A percentile compares a stretch with the other conserved stretches of the same genome.
phyloP scores from a whole-genome alignment of 2,329 filamentous ascomycete species.

The Gyromitra esculenta region DNA sequence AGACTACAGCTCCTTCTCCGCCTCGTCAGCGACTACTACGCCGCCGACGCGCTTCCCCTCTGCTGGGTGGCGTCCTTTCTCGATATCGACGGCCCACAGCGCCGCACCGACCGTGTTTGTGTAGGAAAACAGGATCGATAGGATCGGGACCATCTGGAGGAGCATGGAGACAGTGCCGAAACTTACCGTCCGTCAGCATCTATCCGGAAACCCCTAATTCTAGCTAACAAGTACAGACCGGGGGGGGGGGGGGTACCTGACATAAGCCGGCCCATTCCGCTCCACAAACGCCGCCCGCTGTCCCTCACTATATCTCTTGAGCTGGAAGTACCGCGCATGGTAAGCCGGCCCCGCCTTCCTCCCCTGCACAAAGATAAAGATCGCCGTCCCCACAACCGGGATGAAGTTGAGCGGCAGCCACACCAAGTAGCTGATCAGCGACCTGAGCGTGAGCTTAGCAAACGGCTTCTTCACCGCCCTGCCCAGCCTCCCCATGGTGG shows the following conservation, averaged over 20 bases:
- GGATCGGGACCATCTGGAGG: conserved; percentile 84
- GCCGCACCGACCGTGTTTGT: conserved; percentile 93
- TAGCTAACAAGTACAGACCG: too few species aligned
- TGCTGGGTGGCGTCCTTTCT: conserved; percentile 61
- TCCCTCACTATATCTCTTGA: conserved; percentile 79
- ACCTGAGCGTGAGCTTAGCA: conserved; percentile 65
- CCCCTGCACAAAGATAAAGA: conserved; percentile 81
- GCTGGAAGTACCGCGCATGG: conserved; percentile 81
- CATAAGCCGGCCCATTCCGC: conserved; percentile 78
- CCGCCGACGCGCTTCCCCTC: conserved; percentile 41
- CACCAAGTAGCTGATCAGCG: conserved; percentile 80
- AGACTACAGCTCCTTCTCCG: conserved; percentile 39
- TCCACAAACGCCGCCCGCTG: conserved; percentile 76
- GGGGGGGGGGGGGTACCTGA: conserved; percentile 67
- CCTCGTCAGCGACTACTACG: conserved; percentile 13
- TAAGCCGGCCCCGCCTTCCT: conserved; percentile 66
- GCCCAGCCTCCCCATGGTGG: conserved; percentile 67
- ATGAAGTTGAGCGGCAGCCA: conserved; percentile 94
- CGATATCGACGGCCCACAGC: conserved; percentile 91
- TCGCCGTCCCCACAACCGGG: conserved; percentile 81
- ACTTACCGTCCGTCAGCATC: conserved; percentile 65
- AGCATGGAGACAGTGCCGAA: conserved; percentile 79
- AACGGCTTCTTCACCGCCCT: conserved; percentile 68
- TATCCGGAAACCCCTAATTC: too few species aligned
- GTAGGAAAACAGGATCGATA: conserved; percentile 84